Percentiles rank a stretch among this genome's conserved stretches.
These are phyloP conservation scores for Lolium rigidum DNA, from an alignment of 176 grass and related monocot genomes.

Conservation along the genomic window DNA sequence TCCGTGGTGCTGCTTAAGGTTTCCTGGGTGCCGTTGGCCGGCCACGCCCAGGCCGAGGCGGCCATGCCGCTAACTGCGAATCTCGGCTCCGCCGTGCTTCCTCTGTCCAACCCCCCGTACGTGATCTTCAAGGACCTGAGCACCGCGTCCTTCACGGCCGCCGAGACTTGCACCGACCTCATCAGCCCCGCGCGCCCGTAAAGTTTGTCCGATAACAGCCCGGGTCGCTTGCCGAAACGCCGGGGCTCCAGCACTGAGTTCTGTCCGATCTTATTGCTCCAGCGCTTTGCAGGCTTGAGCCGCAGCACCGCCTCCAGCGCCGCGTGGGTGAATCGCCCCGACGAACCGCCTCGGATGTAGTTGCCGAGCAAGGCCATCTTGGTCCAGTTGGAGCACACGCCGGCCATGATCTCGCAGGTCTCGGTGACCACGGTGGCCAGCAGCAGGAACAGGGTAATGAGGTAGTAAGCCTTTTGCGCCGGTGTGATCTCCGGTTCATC, in stretches of 20 bases:
- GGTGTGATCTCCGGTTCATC: too few species aligned
- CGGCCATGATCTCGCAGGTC: constrained; percentile 21
- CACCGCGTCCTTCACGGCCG: not conserved
- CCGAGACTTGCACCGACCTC: not conserved
- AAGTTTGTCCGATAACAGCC: not conserved
- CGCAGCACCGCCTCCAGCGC: not conserved
- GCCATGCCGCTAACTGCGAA: constrained; percentile 9
- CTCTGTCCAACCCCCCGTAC: not conserved
- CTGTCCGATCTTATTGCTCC: constrained; percentile 36
- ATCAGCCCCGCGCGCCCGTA: constrained; percentile 31
- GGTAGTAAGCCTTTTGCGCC: not conserved
- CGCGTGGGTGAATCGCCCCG: not conserved
- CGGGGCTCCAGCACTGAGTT: constrained; percentile 44
- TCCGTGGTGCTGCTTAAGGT: constrained; percentile 5
- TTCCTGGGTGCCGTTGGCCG: not conserved
- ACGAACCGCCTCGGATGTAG: not conserved
- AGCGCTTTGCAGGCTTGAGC: constrained; percentile 22
- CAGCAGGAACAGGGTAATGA: not conserved
- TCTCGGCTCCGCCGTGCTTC: not conserved
- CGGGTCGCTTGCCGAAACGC: not conserved
- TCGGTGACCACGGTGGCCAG: not conserved
- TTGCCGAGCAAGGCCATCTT: constrained; percentile 48
- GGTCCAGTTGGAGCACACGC: constrained; percentile 48
- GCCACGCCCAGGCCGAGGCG: constrained; percentile 14
- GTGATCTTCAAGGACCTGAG: not conserved